Base-by-base conservation (phyloP, 1,139 yeast genomes). In the Kurtzmaniella quercitrusa region DNA sequence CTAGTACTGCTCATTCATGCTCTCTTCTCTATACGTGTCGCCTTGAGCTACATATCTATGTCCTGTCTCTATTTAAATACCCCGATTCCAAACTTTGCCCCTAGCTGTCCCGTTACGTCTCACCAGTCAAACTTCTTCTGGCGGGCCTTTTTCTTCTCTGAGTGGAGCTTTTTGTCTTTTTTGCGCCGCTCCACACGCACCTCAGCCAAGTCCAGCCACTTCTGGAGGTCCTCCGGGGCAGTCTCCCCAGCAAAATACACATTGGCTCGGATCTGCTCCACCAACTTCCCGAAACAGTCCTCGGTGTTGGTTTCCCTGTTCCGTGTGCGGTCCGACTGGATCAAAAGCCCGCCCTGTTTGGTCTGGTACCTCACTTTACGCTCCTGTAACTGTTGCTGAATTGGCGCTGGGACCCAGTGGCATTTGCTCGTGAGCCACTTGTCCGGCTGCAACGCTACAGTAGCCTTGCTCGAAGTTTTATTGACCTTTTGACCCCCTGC, bases 401-500 rank as follows among this genome's bases (percentile, higher is more conserved):
- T 63, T 1, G 73, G 69, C 3, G 48, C 49, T 0, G 95, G 94
- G 2, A 90, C 73, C 94, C 95, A 87, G 6, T 54, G 53, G 16
- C 75, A 68, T 36, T 52, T 54, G 0, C 80, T 74, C 2, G 61
- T 53, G 9, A 73, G 65, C 81, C 91, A 79, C 37, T 68, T 62
- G 1, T 65, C 61, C 0, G 71, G 59, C 4, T 62, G 58, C 49
- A 88, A 57, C 3, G 79, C 67, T 11, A 91, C 61, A 0, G 93
- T 81, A 3, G 94, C 95, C 56, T 90, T 90, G 2, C 93, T 79
- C 12, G 82, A 81, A 0, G 89, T 78, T 50, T 89, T 91, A 60
- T 91, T 91, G 14, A 91, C 97, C 57, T 91, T 87, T 55, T 91
- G 98, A 0, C 98, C 98, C 0, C 98, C 98, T 0, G 96, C 91